A percentile compares a stretch with the other conserved stretches of the same genome.
phyloP scores from a whole-genome alignment of 768 basidiomycete species.

The Tulasnella sp. region DNA sequence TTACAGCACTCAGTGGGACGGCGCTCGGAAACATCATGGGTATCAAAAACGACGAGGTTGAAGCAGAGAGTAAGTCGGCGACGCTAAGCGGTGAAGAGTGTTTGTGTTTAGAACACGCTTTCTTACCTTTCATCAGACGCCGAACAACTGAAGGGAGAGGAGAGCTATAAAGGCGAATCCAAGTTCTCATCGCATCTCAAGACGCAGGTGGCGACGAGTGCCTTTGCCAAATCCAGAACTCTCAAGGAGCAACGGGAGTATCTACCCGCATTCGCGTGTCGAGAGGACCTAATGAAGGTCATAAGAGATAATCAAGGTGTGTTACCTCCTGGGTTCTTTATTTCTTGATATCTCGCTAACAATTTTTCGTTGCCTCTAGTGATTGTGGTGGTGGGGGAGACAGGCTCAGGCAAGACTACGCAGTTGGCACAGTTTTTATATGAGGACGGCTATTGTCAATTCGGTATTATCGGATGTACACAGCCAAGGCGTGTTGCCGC shows the following conservation, averaged over 20 bases:
- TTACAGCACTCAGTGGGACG: slow-evolving; percentile 85
- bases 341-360: not conserved
- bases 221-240: slow-evolving; percentile 70
- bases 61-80: slow-evolving; percentile 72
- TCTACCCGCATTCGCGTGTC: slow-evolving; percentile 92
- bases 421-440: slow-evolving; percentile 92
- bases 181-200: slow-evolving; percentile 96
- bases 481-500: slow-evolving; percentile 98
- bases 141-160: slow-evolving; percentile 36
- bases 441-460: slow-evolving; percentile 88
- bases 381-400: slow-evolving; percentile 93
- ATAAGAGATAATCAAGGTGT: slow-evolving; percentile 92
- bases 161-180: slow-evolving; percentile 77
- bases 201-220: slow-evolving; percentile 59
- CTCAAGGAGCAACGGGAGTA: slow-evolving; percentile 94
- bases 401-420: slow-evolving; percentile 98
- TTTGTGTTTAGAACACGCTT: slow-evolving; percentile 4
- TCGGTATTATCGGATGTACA: slow-evolving; percentile 91
- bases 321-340: slow-evolving; percentile 7
- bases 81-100: too few relatives aligned
- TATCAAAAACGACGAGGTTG: slow-evolving; percentile 87
- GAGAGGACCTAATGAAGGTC: slow-evolving; percentile 80
- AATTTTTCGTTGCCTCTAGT: slow-evolving; percentile 36
- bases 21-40: slow-evolving; percentile 97
- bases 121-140: slow-evolving; percentile 28